Conservation (phyloP, 225 moss, liverwort and hornwort genomes). For the Antitrichia curtipendula region DNA sequence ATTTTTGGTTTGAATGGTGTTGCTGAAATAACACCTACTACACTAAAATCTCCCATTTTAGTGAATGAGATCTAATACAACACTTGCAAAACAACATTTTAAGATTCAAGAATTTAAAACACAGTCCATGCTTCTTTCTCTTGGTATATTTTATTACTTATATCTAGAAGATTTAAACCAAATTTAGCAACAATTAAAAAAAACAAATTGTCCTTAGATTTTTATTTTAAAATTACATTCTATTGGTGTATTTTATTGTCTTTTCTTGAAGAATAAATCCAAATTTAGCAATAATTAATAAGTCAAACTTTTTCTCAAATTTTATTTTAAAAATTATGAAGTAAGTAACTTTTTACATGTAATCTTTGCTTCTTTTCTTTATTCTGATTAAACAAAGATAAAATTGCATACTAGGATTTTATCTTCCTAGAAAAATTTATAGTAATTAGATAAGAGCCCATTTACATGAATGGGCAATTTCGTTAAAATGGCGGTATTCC, state of each 20-base stretch:
- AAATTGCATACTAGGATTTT: not conserved
- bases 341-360: not conserved
- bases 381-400: too few species aligned
- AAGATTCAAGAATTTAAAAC: too few species aligned
- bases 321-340: not conserved
- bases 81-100: not conserved
- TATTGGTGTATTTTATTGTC: not conserved
- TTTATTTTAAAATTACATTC: not conserved
- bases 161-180: not conserved
- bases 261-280: rapidly evolving
- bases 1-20: too few species aligned
- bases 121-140: not conserved
- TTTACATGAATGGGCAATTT: too few species aligned
- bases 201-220: rapidly evolving
- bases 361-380: too few species aligned
- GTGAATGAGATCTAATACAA: not conserved
- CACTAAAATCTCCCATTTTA: not conserved
- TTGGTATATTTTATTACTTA: not conserved
- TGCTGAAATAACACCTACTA: not conserved
- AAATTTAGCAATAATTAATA: not conserved
- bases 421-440: not conserved
- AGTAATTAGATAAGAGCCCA: not conserved
- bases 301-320: not conserved
- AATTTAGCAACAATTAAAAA: not conserved
- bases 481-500: too few species aligned